Conservation (phyloP, 768 basidiomycete genomes). For the Amanita exitialis region DNA sequence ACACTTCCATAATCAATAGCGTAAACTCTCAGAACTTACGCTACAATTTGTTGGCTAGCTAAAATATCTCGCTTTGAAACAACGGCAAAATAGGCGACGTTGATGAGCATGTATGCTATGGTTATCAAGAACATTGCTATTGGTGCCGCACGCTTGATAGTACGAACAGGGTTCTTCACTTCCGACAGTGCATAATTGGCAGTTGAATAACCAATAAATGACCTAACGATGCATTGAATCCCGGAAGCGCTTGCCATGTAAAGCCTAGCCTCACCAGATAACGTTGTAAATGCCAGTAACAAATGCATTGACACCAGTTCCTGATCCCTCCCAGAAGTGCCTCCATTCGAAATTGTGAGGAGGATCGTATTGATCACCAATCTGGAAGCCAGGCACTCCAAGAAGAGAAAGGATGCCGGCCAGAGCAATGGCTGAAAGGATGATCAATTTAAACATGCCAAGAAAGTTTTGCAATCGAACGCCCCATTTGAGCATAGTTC, state of each 20-base stretch:
- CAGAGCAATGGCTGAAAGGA: constrained; percentile 39
- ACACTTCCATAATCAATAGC: not conserved
- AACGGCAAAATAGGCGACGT: constrained; percentile 67
- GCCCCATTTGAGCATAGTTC: constrained; percentile 41
- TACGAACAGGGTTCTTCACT: constrained; percentile 56
- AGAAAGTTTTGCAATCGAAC: constrained; percentile 55
- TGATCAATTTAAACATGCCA: constrained; percentile 48
- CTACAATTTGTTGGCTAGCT: constrained; percentile 52
- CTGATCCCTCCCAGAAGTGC: constrained; percentile 55
- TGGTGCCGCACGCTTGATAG: constrained; percentile 62
- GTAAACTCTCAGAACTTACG: constrained; percentile 30
- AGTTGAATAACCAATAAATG: constrained; percentile 63
- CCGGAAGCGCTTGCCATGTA: not conserved
- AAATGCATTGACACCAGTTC: constrained; percentile 46
- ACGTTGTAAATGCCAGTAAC: constrained; percentile 58
- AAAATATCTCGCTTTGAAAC: constrained; percentile 64
- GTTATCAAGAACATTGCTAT: constrained; percentile 53
- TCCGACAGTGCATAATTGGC: constrained; percentile 72
- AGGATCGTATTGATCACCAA: constrained; percentile 37
- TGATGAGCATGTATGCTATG: constrained; percentile 51
- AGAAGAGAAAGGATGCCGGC: constrained; percentile 44
- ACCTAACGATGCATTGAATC: constrained; percentile 29
- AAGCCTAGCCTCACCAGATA: constrained; percentile 42
- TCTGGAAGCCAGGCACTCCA: constrained; percentile 37
- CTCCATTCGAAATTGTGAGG: constrained; percentile 52